Evolutionary conservation across 192 early-diverging fungal species (phyloP).

Genomic region (Coemansia sp.): DNA sequence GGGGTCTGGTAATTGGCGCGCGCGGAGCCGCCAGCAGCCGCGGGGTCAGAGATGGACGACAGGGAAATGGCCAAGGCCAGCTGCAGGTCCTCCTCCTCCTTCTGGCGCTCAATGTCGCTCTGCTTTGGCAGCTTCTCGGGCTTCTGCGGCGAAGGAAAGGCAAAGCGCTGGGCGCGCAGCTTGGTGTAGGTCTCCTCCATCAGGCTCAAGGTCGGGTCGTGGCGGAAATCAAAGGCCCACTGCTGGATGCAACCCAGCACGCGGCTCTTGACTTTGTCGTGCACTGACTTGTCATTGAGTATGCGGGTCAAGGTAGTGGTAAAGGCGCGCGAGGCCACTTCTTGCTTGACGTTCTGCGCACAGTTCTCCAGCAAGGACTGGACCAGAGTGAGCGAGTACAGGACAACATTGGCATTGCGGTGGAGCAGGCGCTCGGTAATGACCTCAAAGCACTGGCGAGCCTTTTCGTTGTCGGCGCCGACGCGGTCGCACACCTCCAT

Average conservation of each 20-base stretch:
- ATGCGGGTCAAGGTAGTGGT: conserved; percentile 72
- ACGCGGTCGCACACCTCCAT: conserved; percentile 70
- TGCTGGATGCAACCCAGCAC: conserved; percentile 85
- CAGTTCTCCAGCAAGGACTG: conserved; percentile 93
- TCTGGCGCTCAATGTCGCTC: conserved; percentile 74
- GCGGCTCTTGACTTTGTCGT: conserved; percentile 74
- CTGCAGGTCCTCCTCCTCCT: conserved; percentile 94
- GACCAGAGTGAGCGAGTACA: conserved; percentile 68
- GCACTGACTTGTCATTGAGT: conserved; percentile 68
- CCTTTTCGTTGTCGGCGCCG: conserved; percentile 40
- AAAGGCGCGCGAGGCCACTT: conserved; percentile 83
- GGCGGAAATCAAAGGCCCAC: conserved; percentile 83
- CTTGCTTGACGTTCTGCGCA: conserved; percentile 67
- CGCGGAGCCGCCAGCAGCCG: not conserved
- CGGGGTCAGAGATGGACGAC: conserved; percentile 48
- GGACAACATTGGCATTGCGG: conserved; percentile 80
- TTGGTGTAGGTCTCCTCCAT: conserved; percentile 71
- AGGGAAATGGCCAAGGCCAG: conserved; percentile 86
- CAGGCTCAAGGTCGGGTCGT: conserved; percentile 71
- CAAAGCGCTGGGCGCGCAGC: conserved; percentile 46
- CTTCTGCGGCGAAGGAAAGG: conserved; percentile 73
- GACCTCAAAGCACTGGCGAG: conserved; percentile 63
- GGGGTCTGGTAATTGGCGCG: conserved; percentile 30
- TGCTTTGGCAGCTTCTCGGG: conserved; percentile 70
- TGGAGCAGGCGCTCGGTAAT: conserved; percentile 67